Base-by-base conservation (phyloP, 2,329 filamentous ascomycete genomes). In the Neonectria hederae region DNA sequence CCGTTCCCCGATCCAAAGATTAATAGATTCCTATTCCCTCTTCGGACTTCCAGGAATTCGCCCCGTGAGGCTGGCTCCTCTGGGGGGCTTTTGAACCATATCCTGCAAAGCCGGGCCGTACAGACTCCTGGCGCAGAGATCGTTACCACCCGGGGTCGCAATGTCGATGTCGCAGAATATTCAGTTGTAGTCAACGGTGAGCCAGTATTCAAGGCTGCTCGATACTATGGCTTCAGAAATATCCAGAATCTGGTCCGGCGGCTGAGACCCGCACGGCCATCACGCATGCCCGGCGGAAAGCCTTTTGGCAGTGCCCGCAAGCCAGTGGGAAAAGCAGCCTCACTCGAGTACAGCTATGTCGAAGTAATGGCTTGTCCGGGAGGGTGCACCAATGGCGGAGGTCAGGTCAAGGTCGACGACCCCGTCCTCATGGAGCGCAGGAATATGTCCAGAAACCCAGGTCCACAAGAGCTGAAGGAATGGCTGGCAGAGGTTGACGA, bases 281-380 rank as follows among this genome's bases (percentile, higher is more conserved):
- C 92, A 46, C 88, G 92, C 61, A 90, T 97, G 82, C 93, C 94
- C 1, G 94, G 93, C 1, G 92, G 89, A 2, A 90, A 84, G 66
- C 84, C 86, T 0, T 83, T 87, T 49, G 87, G 84, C 1, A 85
- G 83, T 57, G 86, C 82, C 46, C 85, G 86, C 62, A 86, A 83
- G 66, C 83, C 82, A 6, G 81, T 78, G 17, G 86, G 81, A 7
- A 86, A 86, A 71, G 73, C 82, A 19, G 76, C 78, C 19, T 74
- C 77, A 19, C 79, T 87, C 7, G 93, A 97, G 38, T 94, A 94
- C 77, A 87, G 91, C n/a, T 98, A 97, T 79, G 92, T 98, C 28
- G 96, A 99, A 80, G 96, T 99, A 63, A 99, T 99, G 96, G 96
- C 96, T 14, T 99, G 96, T 78, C 96, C 96, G 0, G 96, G 96